Base-by-base conservation (phyloP, 2,329 filamentous ascomycete species). In the Akanthomyces uredinophilus region DNA sequence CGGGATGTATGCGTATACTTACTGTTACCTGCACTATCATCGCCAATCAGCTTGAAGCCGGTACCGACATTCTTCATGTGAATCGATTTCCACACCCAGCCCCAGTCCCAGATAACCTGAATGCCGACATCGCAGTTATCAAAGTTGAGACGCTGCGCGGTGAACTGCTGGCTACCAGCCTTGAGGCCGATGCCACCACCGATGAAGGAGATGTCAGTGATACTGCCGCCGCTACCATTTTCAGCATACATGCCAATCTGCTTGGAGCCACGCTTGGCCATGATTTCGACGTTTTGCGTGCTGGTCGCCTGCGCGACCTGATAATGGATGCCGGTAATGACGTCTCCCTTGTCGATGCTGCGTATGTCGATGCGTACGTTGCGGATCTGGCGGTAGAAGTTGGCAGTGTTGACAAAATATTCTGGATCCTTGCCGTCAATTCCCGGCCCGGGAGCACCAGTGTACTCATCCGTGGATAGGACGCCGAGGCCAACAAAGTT, bases 101-200 rank as follows among this genome's bases (percentile, higher is more conserved):
- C 82, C 87, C 87, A 91, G 74, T 88, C 83, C 88, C 88, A 90
- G 66, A 88, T 83, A 74, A 88, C 83, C 70, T 81, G 85, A 61
- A 90, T 84, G 24, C 13, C 49, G 55, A 83, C 81, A 20, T 85
- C 89, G 65, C 84, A 78, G 72, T 83, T 87, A 69, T 80, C 78
- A 66, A 90, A 90, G n/a, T 78, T 82, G 60, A 90, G 65, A 70
- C 89, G 88, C 44, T 85, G 80, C 66, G 84, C 86, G 6, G 86
- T 88, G 69, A 89, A 90, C 71, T 90, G 87, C 70, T 86, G 83
- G 69, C 83, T 85, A 24, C 83, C 84, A 14, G 32, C 27, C n/a
- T 39, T 35, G 18, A 57, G 35, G 64, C 86, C 86, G 14, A 76
- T 75, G 6, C 78, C 79, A 65, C 84, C 83, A 61, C 83, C 82